Percentiles rank a stretch among this genome's conserved stretches.
These are phyloP conservation scores for Collybia sordida DNA, from an alignment of 768 basidiomycete species.

Conservation along the genomic window DNA sequence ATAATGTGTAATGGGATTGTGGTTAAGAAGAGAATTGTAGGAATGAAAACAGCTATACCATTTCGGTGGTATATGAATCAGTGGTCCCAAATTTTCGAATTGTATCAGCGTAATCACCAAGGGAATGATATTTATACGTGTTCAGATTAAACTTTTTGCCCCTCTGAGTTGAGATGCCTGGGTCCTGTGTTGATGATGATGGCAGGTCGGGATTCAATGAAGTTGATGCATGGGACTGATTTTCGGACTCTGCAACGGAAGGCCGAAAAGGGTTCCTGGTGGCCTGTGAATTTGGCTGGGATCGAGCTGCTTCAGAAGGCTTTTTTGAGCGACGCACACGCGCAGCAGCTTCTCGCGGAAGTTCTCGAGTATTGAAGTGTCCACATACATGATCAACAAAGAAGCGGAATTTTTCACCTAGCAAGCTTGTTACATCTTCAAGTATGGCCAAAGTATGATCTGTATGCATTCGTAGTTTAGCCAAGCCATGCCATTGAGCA, in stretches of 20 bases:
- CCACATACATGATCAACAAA: constrained; percentile 13
- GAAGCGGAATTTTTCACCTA: constrained; percentile 19
- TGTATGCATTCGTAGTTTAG: constrained; percentile 7
- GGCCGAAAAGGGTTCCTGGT: too few relatives aligned
- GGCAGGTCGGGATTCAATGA: neutral
- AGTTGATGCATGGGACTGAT: neutral
- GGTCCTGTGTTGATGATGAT: neutral
- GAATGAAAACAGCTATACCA: neutral
- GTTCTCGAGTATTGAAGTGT: neutral
- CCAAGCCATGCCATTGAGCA: constrained; percentile 30
- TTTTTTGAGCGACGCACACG: neutral
- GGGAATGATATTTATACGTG: neutral
- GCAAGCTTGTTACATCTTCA: constrained; percentile 10
- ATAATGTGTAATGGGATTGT: neutral
- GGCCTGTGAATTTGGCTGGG: too few relatives aligned
- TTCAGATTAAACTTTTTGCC: neutral
- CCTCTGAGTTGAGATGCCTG: neutral
- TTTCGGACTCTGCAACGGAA: neutral
- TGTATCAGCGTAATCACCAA: neutral
- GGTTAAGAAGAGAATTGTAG: neutral
- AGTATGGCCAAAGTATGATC: constrained; percentile 11
- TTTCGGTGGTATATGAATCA: neutral
- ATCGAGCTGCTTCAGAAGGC: too few relatives aligned
- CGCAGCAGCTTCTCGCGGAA: neutral
- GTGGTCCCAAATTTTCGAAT: neutral